Evolutionary conservation across 2,329 filamentous ascomycete species (phyloP).

Genomic region (Madurella mycetomatis): DNA sequence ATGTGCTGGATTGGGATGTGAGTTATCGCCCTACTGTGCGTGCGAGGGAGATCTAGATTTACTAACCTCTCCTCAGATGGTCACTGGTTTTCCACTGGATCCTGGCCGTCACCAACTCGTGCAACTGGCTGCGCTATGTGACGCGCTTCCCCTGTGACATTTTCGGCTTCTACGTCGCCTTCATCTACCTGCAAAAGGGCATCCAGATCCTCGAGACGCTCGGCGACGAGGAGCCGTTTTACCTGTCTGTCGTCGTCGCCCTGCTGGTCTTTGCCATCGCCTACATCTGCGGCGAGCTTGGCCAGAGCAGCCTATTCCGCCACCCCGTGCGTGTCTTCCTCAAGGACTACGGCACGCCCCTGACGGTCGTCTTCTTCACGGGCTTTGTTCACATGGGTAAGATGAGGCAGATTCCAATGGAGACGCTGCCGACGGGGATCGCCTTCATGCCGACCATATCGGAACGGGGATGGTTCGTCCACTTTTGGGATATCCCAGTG

Average conservation of each 20-base stretch:
- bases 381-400: conserved; percentile 83
- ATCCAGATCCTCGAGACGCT: conserved; percentile 79
- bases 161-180: conserved; percentile 90
- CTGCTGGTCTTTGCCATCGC: conserved; percentile 74
- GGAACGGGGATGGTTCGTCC: conserved; percentile 70
- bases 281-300: conserved; percentile 69
- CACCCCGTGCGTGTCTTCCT: conserved; percentile 75
- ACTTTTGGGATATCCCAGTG: conserved; percentile 73
- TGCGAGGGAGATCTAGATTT: neutral
- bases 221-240: conserved; percentile 63
- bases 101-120: conserved; percentile 77
- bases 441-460: conserved; percentile 70
- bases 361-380: conserved; percentile 82
- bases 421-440: conserved; percentile 68
- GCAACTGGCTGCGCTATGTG: conserved; percentile 83
- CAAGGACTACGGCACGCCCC: conserved; percentile 82
- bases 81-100: conserved; percentile 80
- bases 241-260: conserved; percentile 72
- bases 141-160: conserved; percentile 91
- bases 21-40: conserved; percentile 27
- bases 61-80: conserved; percentile 52
- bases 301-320: conserved; percentile 66
- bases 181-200: conserved; percentile 87
- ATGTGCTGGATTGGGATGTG: conserved; percentile 87
- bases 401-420: conserved; percentile 66